Evolutionary conservation across 305 asterid species (phyloP), one percentile per base, ranked within the genome.

Genomic region (Fraxinus velutina): DNA sequence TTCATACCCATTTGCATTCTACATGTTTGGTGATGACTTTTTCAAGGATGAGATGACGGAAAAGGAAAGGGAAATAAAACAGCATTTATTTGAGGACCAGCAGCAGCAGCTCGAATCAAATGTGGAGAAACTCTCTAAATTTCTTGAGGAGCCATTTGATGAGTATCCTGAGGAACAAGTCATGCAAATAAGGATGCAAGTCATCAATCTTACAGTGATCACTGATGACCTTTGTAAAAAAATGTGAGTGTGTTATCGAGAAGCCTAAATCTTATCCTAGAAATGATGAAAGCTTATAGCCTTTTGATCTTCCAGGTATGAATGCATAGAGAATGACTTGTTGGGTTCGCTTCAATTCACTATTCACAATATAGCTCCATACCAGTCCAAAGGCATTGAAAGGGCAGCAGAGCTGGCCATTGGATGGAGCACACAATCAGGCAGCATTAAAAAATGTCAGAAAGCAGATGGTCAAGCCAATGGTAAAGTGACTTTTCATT

Each of bases 41-140:
- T 94, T 96, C 57, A 88, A 85, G 84, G 95, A 85, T 77, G 98
- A 94, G 88, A 93, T 96, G 97, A 90, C 92, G 0, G 62, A 86
- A 68, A 81, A 84, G 82, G 92, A 92, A 44, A 84, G 86, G 73
- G 93, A 93, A 80, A 86, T 91, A 47, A 93, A 94, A 78, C 95
- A 93, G 86, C 81, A 92, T 88, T 89, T 96, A 85, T 96, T 96
- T 71, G 98, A 96, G 90, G 97, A 93, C 90, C 97, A 92, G 90
- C 99, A 96, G 86, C 97, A 96, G 90, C 99, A 93, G 89, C 97
- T 96, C 9, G 98, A 96, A 94, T 86, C 90, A 60, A 92, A 91
- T 84, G 90, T 96, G 13, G 99, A 96, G 89, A 93, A 89, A 85
- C 89, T 96, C 68, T 94, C 99, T 73, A 91, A 93, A 85, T 85